Evolutionary conservation across 2,329 filamentous ascomycete species (phyloP).

Genomic region (Fusarium fracticaudum): DNA sequence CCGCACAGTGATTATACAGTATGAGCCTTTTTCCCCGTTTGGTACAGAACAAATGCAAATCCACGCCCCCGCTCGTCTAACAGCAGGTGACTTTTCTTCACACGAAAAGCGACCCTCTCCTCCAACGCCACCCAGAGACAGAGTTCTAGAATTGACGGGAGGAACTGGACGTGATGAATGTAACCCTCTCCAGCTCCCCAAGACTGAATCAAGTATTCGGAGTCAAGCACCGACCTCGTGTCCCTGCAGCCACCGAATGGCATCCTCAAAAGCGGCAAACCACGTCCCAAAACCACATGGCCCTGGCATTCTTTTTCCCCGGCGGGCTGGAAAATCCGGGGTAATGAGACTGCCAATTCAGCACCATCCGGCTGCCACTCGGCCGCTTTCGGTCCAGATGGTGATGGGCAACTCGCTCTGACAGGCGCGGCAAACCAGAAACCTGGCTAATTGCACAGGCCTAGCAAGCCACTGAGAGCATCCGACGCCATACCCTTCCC

Average conservation of each 20-base stretch:
- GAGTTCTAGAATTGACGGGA: slow-evolving; percentile 20
- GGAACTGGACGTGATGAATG: neutral
- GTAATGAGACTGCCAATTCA: slow-evolving; percentile 37
- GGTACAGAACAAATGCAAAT: neutral
- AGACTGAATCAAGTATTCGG: neutral
- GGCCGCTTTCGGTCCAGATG: slow-evolving; percentile 30
- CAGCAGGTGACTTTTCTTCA: slow-evolving; percentile 31
- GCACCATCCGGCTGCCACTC: slow-evolving; percentile 17
- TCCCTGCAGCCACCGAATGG: slow-evolving; percentile 29
- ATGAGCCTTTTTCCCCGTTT: neutral
- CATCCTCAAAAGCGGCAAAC: slow-evolving; percentile 26
- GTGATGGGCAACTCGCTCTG: slow-evolving; percentile 34
- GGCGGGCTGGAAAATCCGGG: slow-evolving; percentile 36
- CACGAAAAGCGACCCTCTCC: slow-evolving; percentile 21
- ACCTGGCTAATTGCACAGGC: slow-evolving; percentile 28
- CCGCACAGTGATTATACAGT: neutral
- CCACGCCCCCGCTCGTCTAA: slow-evolving; percentile 18
- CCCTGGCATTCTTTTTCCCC: slow-evolving; percentile 36
- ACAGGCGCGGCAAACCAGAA: slow-evolving; percentile 41
- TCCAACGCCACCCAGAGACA: slow-evolving; percentile 21
- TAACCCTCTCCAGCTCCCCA: neutral
- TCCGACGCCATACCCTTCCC: slow-evolving; percentile 15
- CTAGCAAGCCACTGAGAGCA: slow-evolving; percentile 29
- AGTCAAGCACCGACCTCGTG: neutral
- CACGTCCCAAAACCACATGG: slow-evolving; percentile 11